These are phyloP conservation scores for Colletotrichum sp. DNA, from an alignment of 2,329 filamentous ascomycete species.

Conservation along the genomic window DNA sequence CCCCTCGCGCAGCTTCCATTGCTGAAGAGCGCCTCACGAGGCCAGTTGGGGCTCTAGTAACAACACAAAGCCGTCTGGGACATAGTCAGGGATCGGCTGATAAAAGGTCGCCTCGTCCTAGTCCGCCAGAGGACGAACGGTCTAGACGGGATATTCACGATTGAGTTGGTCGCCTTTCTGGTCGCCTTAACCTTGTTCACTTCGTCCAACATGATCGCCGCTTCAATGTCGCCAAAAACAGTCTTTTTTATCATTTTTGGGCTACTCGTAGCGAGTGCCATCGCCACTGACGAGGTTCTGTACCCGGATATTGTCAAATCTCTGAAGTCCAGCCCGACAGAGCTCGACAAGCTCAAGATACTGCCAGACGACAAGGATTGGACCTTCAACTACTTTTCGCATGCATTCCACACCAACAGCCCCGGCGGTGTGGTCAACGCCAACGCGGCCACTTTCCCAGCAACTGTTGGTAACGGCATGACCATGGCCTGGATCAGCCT, in stretches of 20 bases:
- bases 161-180: not conserved
- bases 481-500: constrained; percentile 51
- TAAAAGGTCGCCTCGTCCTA: constrained; percentile 3
- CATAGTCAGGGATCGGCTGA: not conserved
- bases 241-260: not conserved
- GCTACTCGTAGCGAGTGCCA: not conserved
- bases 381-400: constrained; percentile 53
- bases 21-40: not conserved
- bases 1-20: not conserved
- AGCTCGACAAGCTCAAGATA: constrained; percentile 46
- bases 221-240: not conserved
- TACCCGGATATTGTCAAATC: constrained; percentile 29
- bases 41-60: not conserved
- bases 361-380: constrained; percentile 46
- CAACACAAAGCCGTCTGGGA: not conserved
- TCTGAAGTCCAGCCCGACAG: constrained; percentile 44
- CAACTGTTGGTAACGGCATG: constrained; percentile 49
- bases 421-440: constrained; percentile 57
- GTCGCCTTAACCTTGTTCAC: constrained; percentile 4
- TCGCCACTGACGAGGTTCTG: constrained; percentile 7
- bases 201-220: not conserved
- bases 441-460: constrained; percentile 56
- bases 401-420: constrained; percentile 43
- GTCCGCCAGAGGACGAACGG: not conserved
- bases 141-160: not conserved